These are phyloP conservation scores for Penicillium hordei DNA, from an alignment of 2,329 filamentous ascomycete species.

Conservation along the genomic window DNA sequence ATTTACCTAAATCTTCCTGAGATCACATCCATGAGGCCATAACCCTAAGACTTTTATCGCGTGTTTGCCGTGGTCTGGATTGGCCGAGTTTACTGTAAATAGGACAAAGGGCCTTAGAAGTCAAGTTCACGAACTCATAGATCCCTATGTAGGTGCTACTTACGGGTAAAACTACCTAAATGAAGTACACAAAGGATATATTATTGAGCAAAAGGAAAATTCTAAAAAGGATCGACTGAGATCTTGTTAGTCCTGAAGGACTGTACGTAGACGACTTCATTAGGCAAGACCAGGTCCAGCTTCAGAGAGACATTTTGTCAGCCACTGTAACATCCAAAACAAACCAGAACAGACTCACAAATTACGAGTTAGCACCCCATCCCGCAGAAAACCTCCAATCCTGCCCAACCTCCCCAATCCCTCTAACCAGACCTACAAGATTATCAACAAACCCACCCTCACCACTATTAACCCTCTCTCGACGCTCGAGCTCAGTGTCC, in stretches of 20 bases:
- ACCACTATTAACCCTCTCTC: constrained; percentile 23
- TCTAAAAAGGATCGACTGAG: too few species aligned
- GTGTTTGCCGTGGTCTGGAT: too few species aligned
- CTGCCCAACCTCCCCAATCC: constrained; percentile 26
- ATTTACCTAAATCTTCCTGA: too few species aligned
- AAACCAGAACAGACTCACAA: background rate
- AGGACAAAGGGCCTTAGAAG: too few species aligned
- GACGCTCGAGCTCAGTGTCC: constrained; percentile 22
- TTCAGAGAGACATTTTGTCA: background rate
- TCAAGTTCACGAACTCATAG: background rate
- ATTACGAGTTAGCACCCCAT: constrained; percentile 26
- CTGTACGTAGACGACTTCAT: background rate
- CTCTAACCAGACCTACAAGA: constrained; percentile 28
- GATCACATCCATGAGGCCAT: too few species aligned
- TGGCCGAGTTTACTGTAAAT: background rate
- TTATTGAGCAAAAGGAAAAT: background rate
- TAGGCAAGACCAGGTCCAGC: background rate
- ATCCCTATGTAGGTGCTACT: background rate
- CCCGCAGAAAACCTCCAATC: constrained; percentile 25
- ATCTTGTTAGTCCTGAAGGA: background rate
- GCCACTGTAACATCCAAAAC: background rate
- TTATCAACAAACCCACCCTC: constrained; percentile 29
- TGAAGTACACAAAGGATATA: background rate
- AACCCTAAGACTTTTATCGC: too few species aligned
- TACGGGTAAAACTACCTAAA: background rate